A percentile compares a stretch with the other conserved stretches of the same genome.
Conservation (phyloP, 2,329 filamentous ascomycete genomes). For the Penicillium digitatum region DNA sequence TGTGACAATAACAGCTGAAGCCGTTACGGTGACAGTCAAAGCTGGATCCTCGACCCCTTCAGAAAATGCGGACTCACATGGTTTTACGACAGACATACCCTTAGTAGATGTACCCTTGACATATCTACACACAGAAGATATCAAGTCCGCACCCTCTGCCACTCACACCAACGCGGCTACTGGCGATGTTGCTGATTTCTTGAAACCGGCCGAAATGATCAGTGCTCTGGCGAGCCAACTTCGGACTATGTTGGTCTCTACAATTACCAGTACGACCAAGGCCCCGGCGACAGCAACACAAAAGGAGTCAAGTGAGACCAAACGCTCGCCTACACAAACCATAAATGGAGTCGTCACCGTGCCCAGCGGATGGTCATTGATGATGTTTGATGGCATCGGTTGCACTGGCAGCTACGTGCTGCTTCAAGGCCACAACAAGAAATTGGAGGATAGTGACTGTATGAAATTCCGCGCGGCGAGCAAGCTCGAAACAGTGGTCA, state of each 20-base stretch:
- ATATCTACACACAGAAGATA: not conserved
- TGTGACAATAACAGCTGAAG: not conserved
- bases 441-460: not conserved
- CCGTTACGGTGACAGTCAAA: no score
- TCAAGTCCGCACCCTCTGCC: not conserved
- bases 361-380: not conserved
- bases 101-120: not conserved
- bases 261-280: not conserved
- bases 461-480: not conserved
- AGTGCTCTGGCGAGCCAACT: not conserved
- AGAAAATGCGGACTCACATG: not conserved
- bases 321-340: not conserved
- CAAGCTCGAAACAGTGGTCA: not conserved
- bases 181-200: not conserved
- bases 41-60: not conserved
- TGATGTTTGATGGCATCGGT: not conserved
- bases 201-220: not conserved
- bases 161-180: not conserved
- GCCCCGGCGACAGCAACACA: no score
- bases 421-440: slow-evolving; percentile 2
- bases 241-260: not conserved
- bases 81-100: not conserved
- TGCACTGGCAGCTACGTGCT: not conserved
- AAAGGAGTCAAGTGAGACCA: not conserved
- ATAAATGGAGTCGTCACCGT: not conserved